Evolutionary conservation across 805 yeast genomes (phyloP), one percentile per base, ranked within the genome.

Genomic region (Wilhelminamyces savonicus): DNA sequence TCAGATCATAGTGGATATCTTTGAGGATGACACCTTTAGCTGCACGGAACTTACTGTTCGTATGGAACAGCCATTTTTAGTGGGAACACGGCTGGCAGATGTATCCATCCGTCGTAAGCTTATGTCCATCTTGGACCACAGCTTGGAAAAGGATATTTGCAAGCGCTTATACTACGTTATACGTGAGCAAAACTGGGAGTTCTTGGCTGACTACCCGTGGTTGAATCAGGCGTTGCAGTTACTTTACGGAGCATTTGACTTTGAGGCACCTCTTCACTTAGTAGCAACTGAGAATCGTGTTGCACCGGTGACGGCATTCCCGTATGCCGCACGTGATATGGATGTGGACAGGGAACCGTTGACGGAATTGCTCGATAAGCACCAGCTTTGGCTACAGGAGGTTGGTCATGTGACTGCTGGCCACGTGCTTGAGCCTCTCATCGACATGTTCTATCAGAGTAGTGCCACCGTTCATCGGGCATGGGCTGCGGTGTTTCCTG

Each of bases 101-200:
- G 81, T 79, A 3, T 63, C 68, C 3, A 79, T 85, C 17, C 74
- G 98, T 28, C 69, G 75, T 34, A 78, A 76, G 41, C 70, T 94
- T 38, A 82, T 92, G 92, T 52, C 71, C 0, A 83, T 92, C 32
- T 59, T 92, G 47, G 79, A 80, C 51, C 71, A 71, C 25, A 82
- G 94, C 40, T 61, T 92, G 37, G 96, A 88, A 37, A 71, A 66
- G 29, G 87, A 83, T 41, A 69, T 87, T 15, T 73, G 74, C 42
- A 86, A 84, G 52, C 69, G 98, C 34, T 62, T 92, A 21, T 77
- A 80, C 40, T 94, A 94, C 44, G 80, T 90, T 7, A 72, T 94
- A n/a, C 66, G 90, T 22, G 97, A 92, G 46, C 99, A 92, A 52
- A 90, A 86, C 47, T 92, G 99, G 99, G 99, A 92, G 50, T 82